Base-by-base conservation (phyloP, 192 early-diverging fungal species). In the Lobosporangium transversale region DNA sequence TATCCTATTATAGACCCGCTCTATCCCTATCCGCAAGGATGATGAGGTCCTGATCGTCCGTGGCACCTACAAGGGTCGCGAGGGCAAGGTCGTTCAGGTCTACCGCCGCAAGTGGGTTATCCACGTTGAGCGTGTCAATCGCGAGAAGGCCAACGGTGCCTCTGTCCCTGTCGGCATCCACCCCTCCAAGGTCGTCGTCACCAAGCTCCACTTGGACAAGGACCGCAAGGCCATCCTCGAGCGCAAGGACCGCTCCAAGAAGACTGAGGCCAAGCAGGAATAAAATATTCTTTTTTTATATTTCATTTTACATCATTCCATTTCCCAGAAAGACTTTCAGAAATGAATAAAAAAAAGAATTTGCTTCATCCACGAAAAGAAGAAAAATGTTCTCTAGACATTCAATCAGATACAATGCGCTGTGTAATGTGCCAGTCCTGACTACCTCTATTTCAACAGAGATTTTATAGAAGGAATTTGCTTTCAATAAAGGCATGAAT, bases 71-170 rank as follows among this genome's bases (percentile, higher is more conserved):
- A 98, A 98, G 92, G 96, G 94, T 81, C 93, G 92, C 79, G 93
- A 95, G 80, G 98, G 98, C 79, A 97, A 97, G 92, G 94, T 99
- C 62, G 82, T 87, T 67, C 87, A 91, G 63, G 95, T 97, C 76
- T 98, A 98, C 95, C 95, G 98, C 83, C 94, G 95, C 87, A 98
- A 97, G 92, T 99, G 91, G 91, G 91, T 97, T 61, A 99, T 99
- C 85, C 93, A 98, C 89, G 91, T 99, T 54, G 97, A 99, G 84
- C 95, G 97, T 74, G 84, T 99, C 68, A 90, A 84, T 80, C 93
- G 90, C 82, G 96, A 99, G 86, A 99, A 99, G 93, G 90, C 90
- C 80, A 99, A 98, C 89, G 95, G 95, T 80, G 90, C 89, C 65
- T 88, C 92, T 67, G 93, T 95, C 49, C 90, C 89, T 61, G 88